Base-by-base conservation (phyloP, 805 yeast genomes). In the Schizosaccharomyces octosporus region DNA sequence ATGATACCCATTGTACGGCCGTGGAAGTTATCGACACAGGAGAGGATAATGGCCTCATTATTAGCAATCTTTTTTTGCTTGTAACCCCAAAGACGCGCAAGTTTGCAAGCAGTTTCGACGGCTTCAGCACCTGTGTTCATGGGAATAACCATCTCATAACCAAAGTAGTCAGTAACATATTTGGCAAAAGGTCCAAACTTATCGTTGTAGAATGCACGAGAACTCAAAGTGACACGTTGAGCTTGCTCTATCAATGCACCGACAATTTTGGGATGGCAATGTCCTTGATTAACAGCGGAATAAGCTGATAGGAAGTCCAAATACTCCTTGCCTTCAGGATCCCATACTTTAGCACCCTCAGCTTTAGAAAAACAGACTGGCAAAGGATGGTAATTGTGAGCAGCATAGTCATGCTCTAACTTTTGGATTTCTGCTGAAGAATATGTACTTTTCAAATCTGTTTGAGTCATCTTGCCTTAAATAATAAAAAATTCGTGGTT, bases 121-220 rank as follows among this genome's bases (percentile, higher is more conserved):
- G 97, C 97, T 75, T 90, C 97, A 48, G 97, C 97, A 71, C 97
- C 97, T 15, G 97, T 90, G 76, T 90, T 90, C 97, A 89, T 90
- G 66, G 97, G 97, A 70, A 90, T 76, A 11, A 90, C 90, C 84
- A 81, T 83, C 69, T 90, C 97, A 73, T 87, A 90, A 70, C 82
- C 79, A 75, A 90, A 90, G 70, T 75, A 89, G 63, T 88, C 93
- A 61, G 96, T 87, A 64, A 87, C 77, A 69, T 79, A 90, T 72
- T 88, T 86, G 66, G 96, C 93, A 70, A 81, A 90, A 42, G 78
- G 77, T 55, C 95, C 95, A 70, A 88, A 88, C 11, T 82, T 83
- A 71, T 89, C 95, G 62, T 85, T 85, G 29, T 94, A 85, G 71
- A 90, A 90, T 3, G 97, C 97, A 71, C 97, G 79, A 29, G 96